Conservation (phyloP, 2,329 filamentous ascomycete species). For the Ophiostoma australiae region DNA sequence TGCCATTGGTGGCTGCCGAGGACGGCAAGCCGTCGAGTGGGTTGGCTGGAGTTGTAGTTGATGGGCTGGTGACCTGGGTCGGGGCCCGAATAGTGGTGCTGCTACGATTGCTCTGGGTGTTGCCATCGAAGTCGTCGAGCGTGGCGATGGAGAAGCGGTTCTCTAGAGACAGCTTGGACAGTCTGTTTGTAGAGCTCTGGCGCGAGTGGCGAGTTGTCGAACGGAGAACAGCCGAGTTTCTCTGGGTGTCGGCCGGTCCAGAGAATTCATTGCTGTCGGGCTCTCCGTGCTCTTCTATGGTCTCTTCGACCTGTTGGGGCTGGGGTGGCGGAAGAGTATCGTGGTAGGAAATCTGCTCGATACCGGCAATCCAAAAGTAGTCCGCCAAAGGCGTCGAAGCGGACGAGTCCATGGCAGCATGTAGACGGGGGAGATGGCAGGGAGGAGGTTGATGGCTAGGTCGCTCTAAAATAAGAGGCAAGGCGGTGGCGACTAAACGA, state of each 20-base stretch:
- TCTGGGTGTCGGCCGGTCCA: constrained; percentile 32
- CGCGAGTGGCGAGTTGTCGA: constrained; percentile 53
- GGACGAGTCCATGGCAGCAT: constrained; percentile 53
- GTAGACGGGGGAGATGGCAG: neutral
- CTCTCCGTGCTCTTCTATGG: constrained; percentile 60
- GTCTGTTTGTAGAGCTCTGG: constrained; percentile 54
- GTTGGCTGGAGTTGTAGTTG: neutral
- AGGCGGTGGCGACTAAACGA: neutral
- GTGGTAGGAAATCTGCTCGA: constrained; percentile 62
- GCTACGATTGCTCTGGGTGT: constrained; percentile 59
- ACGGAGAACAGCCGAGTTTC: constrained; percentile 27
- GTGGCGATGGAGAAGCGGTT: constrained; percentile 48
- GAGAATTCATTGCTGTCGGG: constrained; percentile 35
- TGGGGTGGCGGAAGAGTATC: constrained; percentile 42
- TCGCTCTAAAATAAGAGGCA: neutral
- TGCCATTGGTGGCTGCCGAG: neutral
- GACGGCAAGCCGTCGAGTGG: neutral
- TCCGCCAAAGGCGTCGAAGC: constrained; percentile 61
- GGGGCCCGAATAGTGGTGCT: constrained; percentile 55
- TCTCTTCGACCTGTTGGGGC: constrained; percentile 47
- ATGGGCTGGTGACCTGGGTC: constrained; percentile 18
- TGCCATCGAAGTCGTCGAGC: constrained; percentile 55
- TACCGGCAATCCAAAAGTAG: constrained; percentile 71
- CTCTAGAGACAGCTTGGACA: constrained; percentile 48
- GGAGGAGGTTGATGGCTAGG: constrained; percentile 16